Base-by-base conservation (phyloP, 345 rosid genomes). In the Euphorbia tirucalli region DNA sequence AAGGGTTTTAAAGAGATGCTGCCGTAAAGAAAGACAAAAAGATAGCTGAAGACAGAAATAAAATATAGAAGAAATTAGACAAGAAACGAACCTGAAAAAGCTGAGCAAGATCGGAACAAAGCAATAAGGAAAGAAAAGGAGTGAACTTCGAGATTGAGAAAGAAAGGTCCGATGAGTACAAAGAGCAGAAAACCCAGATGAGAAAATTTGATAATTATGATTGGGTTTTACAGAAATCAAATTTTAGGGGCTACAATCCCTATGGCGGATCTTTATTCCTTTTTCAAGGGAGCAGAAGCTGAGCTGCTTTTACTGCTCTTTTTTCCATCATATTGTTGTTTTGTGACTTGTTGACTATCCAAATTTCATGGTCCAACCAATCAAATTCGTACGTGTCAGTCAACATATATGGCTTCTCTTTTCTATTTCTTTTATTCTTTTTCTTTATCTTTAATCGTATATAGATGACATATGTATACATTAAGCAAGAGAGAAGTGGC, bases 81-180 rank as follows among this genome's bases (percentile, higher is more conserved):
- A 49, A 4, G 27, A 52, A 30, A 13, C 35, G 57, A 16, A 27
- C 25, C 65, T 58, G 35, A 41, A 58, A 68, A 55, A 15, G 19
- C 52, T 55, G 39, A 32, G 68, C 44, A 31, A 61, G 66, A 70
- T 59, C 67, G 30, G 64, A 31, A 71, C n/a, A 46, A 1, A 21
- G 11, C n/a, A 69, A 31, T 19, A 24, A 58, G 15, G 22, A 25
- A n/a, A n/a, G n/a, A n/a, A n/a, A n/a, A n/a, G n/a, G n/a, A 16
- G 21, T 18, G 39, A 41, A 46, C 19, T 41, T 64, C n/a, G 57
- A 15, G 25, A 5, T 19, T 14, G 46, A 69, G 63, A 56, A 16
- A 57, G 14, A 58, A 44, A 43, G 46, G 50, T 66, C 4, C 27
- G 48, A 35, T 48, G 25, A 30, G 27, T 27, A 16, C 16, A 48